Evolutionary conservation across 805 yeast species (phyloP).

Genomic region (Candida sonorensis): DNA sequence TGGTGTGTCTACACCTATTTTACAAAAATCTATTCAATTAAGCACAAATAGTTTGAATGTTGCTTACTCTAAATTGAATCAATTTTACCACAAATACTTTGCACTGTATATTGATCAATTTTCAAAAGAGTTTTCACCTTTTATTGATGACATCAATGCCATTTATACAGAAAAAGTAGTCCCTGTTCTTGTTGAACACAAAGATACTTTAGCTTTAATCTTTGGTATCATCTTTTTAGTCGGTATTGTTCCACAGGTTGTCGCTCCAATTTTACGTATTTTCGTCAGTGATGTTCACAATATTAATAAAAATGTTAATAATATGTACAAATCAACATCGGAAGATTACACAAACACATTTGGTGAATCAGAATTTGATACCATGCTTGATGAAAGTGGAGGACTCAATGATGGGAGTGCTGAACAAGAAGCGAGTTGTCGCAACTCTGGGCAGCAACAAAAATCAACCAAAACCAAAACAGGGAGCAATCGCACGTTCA

Average conservation of each 20-base stretch:
- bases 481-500: slow-evolving; percentile 17
- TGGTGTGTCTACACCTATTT: neutral
- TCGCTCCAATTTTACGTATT: slow-evolving; percentile 9
- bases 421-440: slow-evolving; percentile 12
- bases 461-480: neutral
- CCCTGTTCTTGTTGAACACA: slow-evolving; percentile 9
- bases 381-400: slow-evolving; percentile 17
- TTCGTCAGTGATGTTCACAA: slow-evolving; percentile 20
- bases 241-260: slow-evolving; percentile 7
- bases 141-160: slow-evolving; percentile 11
- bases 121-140: slow-evolving; percentile 9
- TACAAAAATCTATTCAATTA: neutral
- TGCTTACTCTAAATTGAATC: slow-evolving; percentile 1
- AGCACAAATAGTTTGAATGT: slow-evolving; percentile 2
- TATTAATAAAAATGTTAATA: slow-evolving; percentile 17
- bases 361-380: slow-evolving; percentile 16
- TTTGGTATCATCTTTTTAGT: slow-evolving; percentile 8
- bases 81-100: slow-evolving; percentile 8
- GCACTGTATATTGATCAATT: slow-evolving; percentile 7
- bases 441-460: slow-evolving; percentile 6
- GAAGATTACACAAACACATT: slow-evolving; percentile 7
- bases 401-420: slow-evolving; percentile 19
- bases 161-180: slow-evolving; percentile 6
- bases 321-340: slow-evolving; percentile 18
- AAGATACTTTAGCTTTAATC: slow-evolving; percentile 11